Conservation (phyloP, 345 rosid species). For the Corchorus capsularis region DNA sequence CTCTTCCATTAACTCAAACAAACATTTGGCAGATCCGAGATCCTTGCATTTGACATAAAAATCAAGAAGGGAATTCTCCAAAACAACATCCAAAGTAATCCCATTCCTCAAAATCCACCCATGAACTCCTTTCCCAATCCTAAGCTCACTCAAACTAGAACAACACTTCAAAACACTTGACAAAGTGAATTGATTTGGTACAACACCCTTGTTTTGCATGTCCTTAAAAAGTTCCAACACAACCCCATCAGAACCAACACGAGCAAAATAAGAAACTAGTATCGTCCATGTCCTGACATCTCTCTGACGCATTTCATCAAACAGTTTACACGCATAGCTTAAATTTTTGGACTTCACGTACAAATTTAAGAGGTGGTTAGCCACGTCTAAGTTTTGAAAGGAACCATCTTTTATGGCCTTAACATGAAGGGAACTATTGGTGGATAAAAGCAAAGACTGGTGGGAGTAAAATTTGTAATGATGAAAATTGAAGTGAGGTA, state of each 20-base stretch:
- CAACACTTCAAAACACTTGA: conserved; percentile 52
- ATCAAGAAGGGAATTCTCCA: conserved; percentile 52
- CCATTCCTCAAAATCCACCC: conserved; percentile 52
- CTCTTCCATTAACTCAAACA: conserved; percentile 43
- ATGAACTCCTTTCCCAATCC: conserved; percentile 46
- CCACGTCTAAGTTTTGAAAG: conserved; percentile 16
- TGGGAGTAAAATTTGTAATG: not conserved
- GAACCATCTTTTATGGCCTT: conserved; percentile 33
- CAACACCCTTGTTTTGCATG: conserved; percentile 40
- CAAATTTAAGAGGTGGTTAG: conserved; percentile 18
- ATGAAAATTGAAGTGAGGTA: not conserved
- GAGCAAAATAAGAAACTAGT: conserved; percentile 42
- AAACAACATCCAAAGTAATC: conserved; percentile 37
- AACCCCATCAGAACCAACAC: conserved; percentile 23
- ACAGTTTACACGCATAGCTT: conserved; percentile 34
- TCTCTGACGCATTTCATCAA: conserved; percentile 29
- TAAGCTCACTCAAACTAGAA: conserved; percentile 36
- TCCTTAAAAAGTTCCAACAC: conserved; percentile 36
- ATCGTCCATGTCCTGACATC: conserved; percentile 52
- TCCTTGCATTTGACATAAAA: conserved; percentile 48
- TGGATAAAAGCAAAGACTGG: not conserved
- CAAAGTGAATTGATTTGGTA: conserved; percentile 53
- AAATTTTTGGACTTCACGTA: conserved; percentile 14
- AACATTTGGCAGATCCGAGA: conserved; percentile 27
- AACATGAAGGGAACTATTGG: conserved; percentile 28